Percentiles rank a stretch among this genome's conserved stretches.
Conservation (phyloP, 2,329 filamentous ascomycete species). For the Arthroderma sp. region DNA sequence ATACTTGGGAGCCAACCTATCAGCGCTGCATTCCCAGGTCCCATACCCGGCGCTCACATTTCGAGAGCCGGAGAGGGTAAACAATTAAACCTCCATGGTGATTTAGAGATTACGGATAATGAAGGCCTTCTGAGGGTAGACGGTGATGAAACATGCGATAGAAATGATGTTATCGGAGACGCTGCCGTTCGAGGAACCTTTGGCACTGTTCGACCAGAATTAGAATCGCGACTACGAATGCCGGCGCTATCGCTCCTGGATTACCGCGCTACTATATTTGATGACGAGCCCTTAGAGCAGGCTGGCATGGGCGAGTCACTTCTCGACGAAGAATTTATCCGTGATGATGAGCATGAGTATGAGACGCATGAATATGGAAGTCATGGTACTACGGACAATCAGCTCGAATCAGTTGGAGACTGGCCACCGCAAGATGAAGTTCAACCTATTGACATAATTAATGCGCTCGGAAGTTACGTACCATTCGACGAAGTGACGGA, state of each 20-base stretch:
- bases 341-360: background rate
- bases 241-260: conserved; percentile 2
- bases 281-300: background rate
- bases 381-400: conserved; percentile 7
- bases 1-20: conserved; percentile 62
- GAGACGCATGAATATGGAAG: background rate
- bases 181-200: conserved; percentile 27
- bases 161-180: conserved; percentile 47
- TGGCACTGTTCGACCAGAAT: conserved; percentile 16
- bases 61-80: conserved; percentile 55
- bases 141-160: conserved; percentile 45
- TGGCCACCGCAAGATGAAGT: conserved; percentile 30
- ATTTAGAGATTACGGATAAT: conserved; percentile 50
- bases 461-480: conserved; percentile 30
- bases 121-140: conserved; percentile 48
- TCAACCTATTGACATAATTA: conserved; percentile 28
- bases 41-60: conserved; percentile 50
- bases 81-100: conserved; percentile 47
- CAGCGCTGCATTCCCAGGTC: conserved; percentile 62
- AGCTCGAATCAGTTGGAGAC: conserved; percentile 19
- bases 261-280: background rate
- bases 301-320: background rate
- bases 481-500: conserved; percentile 31
- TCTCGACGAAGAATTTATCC: background rate
- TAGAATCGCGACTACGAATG: conserved; percentile 8